Conservation (phyloP, 805 yeast species). For the Barnettozyma sp. region DNA sequence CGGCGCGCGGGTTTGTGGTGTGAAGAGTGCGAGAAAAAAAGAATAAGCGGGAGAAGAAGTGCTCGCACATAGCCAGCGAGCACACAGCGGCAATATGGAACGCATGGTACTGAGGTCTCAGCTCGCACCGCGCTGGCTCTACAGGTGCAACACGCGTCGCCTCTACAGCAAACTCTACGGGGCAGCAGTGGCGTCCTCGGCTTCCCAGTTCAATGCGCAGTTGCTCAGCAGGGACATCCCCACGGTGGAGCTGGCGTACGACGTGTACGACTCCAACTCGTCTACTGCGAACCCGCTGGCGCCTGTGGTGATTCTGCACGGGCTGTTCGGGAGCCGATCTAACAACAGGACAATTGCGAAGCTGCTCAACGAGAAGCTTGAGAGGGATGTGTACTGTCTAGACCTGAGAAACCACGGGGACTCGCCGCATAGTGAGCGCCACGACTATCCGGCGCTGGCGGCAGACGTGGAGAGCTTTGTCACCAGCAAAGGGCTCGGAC, state of each 20-base stretch:
- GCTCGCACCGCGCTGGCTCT: too few relatives aligned
- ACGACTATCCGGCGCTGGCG: slow-evolving; percentile 76
- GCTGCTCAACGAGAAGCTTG: slow-evolving; percentile 39
- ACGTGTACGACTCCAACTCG: slow-evolving; percentile 33
- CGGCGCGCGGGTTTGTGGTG: too few relatives aligned
- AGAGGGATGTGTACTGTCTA: slow-evolving; percentile 56
- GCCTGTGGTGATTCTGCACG: slow-evolving; percentile 80
- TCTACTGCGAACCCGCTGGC: slow-evolving; percentile 27
- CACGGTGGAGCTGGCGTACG: slow-evolving; percentile 51
- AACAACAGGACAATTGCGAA: slow-evolving; percentile 79
- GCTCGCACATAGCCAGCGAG: too few relatives aligned
- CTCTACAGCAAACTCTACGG: too few relatives aligned
- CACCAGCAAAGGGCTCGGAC: slow-evolving; percentile 26
- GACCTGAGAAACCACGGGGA: slow-evolving; percentile 90
- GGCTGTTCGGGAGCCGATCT: slow-evolving; percentile 77
- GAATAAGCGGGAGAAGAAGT: too few relatives aligned
- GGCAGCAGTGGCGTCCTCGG: not conserved
- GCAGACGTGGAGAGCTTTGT: slow-evolving; percentile 80
- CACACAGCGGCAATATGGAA: too few relatives aligned
- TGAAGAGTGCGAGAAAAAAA: too few relatives aligned
- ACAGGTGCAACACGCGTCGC: not conserved
- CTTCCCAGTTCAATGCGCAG: slow-evolving; percentile 21
- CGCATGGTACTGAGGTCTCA: too few relatives aligned
- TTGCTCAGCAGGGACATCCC: slow-evolving; percentile 32
- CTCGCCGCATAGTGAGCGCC: slow-evolving; percentile 70